phyloP scores from a whole-genome alignment of 164 flowering plant genomes.

The Aristolochia californica region DNA sequence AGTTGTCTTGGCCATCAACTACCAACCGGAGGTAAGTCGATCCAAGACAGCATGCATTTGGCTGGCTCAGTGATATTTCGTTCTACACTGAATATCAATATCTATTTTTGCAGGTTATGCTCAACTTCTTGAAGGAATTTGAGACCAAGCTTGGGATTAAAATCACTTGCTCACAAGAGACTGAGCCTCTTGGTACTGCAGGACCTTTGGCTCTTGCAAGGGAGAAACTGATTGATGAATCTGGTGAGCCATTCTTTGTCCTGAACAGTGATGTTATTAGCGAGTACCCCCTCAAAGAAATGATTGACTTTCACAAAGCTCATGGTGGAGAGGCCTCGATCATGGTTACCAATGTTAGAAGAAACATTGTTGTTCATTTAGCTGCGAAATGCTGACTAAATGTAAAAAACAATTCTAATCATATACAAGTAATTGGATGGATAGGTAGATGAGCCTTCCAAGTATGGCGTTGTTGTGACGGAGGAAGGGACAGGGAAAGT shows the following conservation, averaged over 20 bases:
- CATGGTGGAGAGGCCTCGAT: constrained; percentile 97
- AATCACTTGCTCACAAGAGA: constrained; percentile 94
- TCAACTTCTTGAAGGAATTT: constrained; percentile 85
- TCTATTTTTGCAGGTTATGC: constrained; percentile 61
- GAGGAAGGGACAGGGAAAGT: constrained; percentile 82
- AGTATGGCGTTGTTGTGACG: constrained; percentile 92
- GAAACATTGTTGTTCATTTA: no score
- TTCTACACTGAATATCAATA: no score
- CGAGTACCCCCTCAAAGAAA: constrained; percentile 84
- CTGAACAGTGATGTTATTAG: constrained; percentile 98
- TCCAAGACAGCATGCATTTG: neutral
- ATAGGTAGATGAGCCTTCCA: constrained; percentile 97
- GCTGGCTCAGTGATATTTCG: no score
- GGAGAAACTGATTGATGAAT: constrained; percentile 71
- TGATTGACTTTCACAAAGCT: constrained; percentile 83
- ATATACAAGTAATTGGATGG: neutral
- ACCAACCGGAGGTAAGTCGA: constrained; percentile 87
- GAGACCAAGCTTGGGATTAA: constrained; percentile 79
- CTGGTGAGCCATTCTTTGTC: constrained; percentile 92
- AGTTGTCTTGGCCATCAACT: constrained; percentile 95
- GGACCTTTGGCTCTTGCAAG: constrained; percentile 96
- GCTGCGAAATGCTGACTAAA: no score
- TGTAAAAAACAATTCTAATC: neutral
- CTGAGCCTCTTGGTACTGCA: constrained; percentile 97
- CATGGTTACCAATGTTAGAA: constrained; percentile 94